phyloP scores from a whole-genome alignment of 2,329 filamentous ascomycete species.

The Plectosphaerella cucumerina region DNA sequence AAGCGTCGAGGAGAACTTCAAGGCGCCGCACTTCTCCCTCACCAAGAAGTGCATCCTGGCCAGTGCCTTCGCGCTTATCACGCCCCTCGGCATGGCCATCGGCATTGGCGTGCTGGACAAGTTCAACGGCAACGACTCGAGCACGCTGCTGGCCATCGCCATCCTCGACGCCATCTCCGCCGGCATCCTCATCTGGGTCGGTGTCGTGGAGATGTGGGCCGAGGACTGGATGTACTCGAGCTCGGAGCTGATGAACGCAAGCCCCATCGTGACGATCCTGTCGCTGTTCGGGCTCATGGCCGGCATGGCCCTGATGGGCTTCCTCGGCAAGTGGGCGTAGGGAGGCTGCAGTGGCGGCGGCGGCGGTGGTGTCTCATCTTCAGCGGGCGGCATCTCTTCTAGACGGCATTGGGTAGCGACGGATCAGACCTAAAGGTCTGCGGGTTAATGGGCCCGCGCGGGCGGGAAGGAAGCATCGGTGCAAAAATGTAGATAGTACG shows the following conservation, averaged over 20 bases:
- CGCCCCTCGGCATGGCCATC: slow-evolving; percentile 76
- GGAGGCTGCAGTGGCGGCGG: background rate
- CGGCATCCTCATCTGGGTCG: slow-evolving; percentile 76
- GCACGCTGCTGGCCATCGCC: slow-evolving; percentile 67
- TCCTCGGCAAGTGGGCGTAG: slow-evolving; percentile 73
- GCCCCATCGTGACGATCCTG: slow-evolving; percentile 39
- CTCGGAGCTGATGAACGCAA: slow-evolving; percentile 48
- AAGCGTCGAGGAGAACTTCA: background rate
- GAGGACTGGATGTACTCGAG: slow-evolving; percentile 62
- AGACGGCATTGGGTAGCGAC: background rate
- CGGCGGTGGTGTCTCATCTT: background rate
- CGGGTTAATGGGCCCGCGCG: too few species aligned
- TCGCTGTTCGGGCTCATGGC: slow-evolving; percentile 51
- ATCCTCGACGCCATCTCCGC: slow-evolving; percentile 71
- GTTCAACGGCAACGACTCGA: slow-evolving; percentile 70
- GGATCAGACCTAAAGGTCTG: too few species aligned
- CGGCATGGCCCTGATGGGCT: slow-evolving; percentile 65
- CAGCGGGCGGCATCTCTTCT: background rate
- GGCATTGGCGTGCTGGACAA: slow-evolving; percentile 65
- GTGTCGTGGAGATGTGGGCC: slow-evolving; percentile 76
- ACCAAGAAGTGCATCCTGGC: slow-evolving; percentile 58
- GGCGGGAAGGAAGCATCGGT: too few species aligned
- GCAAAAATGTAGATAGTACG: too few species aligned
- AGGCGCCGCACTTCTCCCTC: slow-evolving; percentile 24
- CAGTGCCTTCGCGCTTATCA: slow-evolving; percentile 62